These are phyloP conservation scores for Salix udensis DNA, from an alignment of 345 rosid genomes.

Conservation along the genomic window DNA sequence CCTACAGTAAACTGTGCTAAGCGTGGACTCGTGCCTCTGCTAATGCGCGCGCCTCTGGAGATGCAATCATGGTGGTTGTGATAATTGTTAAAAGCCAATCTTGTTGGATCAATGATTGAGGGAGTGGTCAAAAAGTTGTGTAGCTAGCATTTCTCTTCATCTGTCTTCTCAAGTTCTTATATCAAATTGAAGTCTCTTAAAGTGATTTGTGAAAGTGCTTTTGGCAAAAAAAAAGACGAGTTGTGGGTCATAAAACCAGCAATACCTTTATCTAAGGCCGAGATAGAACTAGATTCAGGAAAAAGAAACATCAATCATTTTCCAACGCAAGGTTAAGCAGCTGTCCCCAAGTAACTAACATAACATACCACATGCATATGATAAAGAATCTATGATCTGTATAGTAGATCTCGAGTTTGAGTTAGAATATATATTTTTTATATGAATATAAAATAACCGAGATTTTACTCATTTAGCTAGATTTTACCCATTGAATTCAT, in stretches of 20 bases:
- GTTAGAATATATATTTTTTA: too few species aligned
- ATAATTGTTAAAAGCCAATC: not conserved
- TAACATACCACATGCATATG: too few species aligned
- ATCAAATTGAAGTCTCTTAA: not conserved
- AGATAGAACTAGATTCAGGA: not conserved
- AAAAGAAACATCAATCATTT: conserved; percentile 3
- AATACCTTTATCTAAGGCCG: not conserved
- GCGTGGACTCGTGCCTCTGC: not conserved
- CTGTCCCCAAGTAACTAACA: too few species aligned
- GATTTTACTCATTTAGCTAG: too few species aligned
- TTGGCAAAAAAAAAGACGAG: not conserved
- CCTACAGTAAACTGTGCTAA: not conserved
- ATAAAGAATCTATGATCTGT: too few species aligned
- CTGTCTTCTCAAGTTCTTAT: not conserved
- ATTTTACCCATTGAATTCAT: too few species aligned
- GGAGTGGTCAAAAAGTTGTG: not conserved
- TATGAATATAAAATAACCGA: rapidly evolving
- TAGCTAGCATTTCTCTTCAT: not conserved
- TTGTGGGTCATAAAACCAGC: not conserved
- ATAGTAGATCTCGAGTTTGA: too few species aligned
- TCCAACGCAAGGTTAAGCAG: not conserved
- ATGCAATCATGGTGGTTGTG: not conserved
- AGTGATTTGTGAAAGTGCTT: not conserved
- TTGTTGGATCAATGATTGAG: conserved; percentile 6
- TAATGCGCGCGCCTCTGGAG: not conserved